Evolutionary conservation across 2,329 filamentous ascomycete species (phyloP), one percentile per base, ranked within the genome.

Genomic region (Phialophora chinensis): DNA sequence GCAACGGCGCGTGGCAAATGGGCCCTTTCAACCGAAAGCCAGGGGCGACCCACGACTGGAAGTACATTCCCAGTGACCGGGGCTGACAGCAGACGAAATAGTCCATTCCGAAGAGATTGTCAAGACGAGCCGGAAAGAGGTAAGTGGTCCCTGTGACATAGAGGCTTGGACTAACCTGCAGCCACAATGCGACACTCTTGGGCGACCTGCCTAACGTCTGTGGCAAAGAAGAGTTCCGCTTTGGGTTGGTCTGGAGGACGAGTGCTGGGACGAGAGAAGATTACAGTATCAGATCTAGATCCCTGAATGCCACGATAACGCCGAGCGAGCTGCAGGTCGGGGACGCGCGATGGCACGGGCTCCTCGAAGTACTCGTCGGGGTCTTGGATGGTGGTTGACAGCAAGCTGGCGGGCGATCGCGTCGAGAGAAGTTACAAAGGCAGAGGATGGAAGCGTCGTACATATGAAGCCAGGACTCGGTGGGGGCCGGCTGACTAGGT

Each of bases 1-100:
- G 62, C 54, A 5, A 23, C 25, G 20, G 49, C 49, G 55, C 38
- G 66, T 68, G 66, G 66, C 66, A 66, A 68, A 68, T 38, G 62
- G 29, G 44, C 31, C 25, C 44, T 47, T 61, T 59, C 7, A 49
- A 53, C 42, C 35, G 31, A 54, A 44, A 27, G 14, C 23, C 62
- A 35, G 55, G 54, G 66, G 63, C 62, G 42, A 52, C 33, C 27
- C 38, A 23, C 50, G 60, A 60, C 33, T 60, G 55, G 14, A 65
- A 50, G 44, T 62, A 62, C 58, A 49, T 38, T 42, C 47, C 44
- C 56, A 60, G 57, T 10, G 38, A 7, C 31, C 52, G 35, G 29
- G 52, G 61, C 50, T 60, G 60, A 60, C 65, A 14, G 57, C 35
- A 23, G 59, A 61, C 31, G 59, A 54, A 27, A 61, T 5, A 33